Evolutionary conservation across 176 grass and related monocot species (phyloP).

Genomic region (Triticum aestivum): IWGSC_CS_RefSeq_v2.1 NC_057813.1:415800253-415800752

Average conservation of each 20-base stretch:
- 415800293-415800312: slow-evolving; percentile 70
- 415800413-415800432: background rate
- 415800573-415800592: slow-evolving; percentile 92
- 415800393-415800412: slow-evolving; percentile 83
- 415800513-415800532: slow-evolving; percentile 45
- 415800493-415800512: slow-evolving; percentile 10
- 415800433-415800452: background rate
- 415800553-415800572: slow-evolving; percentile 86
- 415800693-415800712: background rate
- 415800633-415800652: slow-evolving; percentile 67
- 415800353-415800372: slow-evolving; percentile 84
- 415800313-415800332: slow-evolving; percentile 94
- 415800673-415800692: slow-evolving; percentile 3
- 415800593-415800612: slow-evolving; percentile 82
- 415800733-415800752: background rate
- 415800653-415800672: slow-evolving; percentile 43
- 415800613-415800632: slow-evolving; percentile 72
- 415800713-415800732: background rate
- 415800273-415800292: slow-evolving; percentile 96
- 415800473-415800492: slow-evolving; percentile 11
- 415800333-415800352: slow-evolving; percentile 74
- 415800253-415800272: slow-evolving; percentile 43
- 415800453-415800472: slow-evolving; percentile 19
- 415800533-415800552: slow-evolving; percentile 70
- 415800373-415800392: slow-evolving; percentile 75